Percentiles rank a stretch among this genome's conserved stretches.
These are phyloP conservation scores for Pterula multifida DNA, from an alignment of 1,284 basidiomycete species.

Conservation along the genomic window DNA sequence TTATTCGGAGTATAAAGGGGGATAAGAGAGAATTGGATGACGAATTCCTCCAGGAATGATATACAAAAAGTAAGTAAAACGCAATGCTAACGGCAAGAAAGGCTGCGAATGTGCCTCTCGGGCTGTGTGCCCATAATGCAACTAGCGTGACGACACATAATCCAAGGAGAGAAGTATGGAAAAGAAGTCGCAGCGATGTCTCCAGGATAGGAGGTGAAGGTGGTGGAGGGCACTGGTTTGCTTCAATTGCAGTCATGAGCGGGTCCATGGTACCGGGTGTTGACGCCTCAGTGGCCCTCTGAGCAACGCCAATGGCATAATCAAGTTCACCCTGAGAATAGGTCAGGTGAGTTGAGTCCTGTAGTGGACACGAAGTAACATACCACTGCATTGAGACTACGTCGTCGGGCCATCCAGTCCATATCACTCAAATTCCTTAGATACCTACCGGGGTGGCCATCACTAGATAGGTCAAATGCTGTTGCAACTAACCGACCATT, in stretches of 20 bases:
- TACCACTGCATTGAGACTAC: constrained; percentile 58
- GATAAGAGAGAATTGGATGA: constrained; percentile 46
- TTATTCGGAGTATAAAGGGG: constrained; percentile 32
- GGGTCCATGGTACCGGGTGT: constrained; percentile 38
- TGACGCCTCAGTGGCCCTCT: constrained; percentile 27
- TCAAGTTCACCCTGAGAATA: constrained; percentile 51
- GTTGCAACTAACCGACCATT: neutral
- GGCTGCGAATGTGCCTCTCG: constrained; percentile 43
- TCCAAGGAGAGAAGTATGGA: constrained; percentile 48
- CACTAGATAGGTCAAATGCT: neutral
- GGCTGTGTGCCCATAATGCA: constrained; percentile 44
- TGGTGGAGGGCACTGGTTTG: constrained; percentile 26
- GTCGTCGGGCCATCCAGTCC: constrained; percentile 62
- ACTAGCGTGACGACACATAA: constrained; percentile 44
- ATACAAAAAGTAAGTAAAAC: constrained; percentile 43
- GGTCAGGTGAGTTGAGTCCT: neutral
- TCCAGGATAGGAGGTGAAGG: constrained; percentile 16
- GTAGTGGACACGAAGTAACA: constrained; percentile 15
- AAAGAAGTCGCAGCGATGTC: constrained; percentile 33
- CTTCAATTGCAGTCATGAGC: constrained; percentile 19
- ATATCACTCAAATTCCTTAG: constrained; percentile 38
- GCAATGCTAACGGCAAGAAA: constrained; percentile 49
- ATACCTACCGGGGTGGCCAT: neutral
- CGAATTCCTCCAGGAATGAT: constrained; percentile 42
- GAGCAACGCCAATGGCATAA: constrained; percentile 40